These are phyloP conservation scores for Chlorella sp. DNA, from an alignment of 139 green algal genomes.

Conservation along the genomic window DNA sequence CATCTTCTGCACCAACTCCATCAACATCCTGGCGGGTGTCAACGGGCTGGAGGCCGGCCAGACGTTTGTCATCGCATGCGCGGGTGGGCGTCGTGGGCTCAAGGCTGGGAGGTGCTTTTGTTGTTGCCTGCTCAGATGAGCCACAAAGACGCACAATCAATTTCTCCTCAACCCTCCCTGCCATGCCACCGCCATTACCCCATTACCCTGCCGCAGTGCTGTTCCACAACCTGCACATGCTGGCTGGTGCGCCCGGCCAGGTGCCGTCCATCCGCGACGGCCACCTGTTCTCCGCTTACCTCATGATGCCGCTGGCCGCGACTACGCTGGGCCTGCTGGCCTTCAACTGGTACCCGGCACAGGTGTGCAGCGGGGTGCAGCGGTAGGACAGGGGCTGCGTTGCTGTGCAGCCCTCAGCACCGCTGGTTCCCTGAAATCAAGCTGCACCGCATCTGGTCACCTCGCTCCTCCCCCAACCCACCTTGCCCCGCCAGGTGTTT, in stretches of 20 bases:
- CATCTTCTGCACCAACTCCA: slow-evolving; percentile 98
- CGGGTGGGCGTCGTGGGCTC: neutral
- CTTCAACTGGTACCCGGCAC: slow-evolving; percentile 90
- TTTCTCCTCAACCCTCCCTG: too few species aligned
- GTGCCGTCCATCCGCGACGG: slow-evolving; percentile 67
- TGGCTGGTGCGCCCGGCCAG: slow-evolving; percentile 43
- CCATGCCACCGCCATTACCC: too few species aligned
- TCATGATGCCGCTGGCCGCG: slow-evolving; percentile 90
- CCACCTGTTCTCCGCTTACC: slow-evolving; percentile 96
- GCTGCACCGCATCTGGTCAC: neutral
- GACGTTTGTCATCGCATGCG: slow-evolving; percentile 91
- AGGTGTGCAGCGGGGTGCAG: neutral
- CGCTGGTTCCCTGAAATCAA: too few species aligned
- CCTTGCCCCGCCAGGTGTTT: slow-evolving; percentile 77
- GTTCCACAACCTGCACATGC: slow-evolving; percentile 80
- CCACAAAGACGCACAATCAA: too few species aligned
- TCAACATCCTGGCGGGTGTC: slow-evolving; percentile 98
- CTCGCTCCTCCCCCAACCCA: slow-evolving; percentile 1
- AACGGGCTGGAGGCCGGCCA: slow-evolving; percentile 98
- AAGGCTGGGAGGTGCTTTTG: too few species aligned
- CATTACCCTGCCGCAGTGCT: slow-evolving; percentile 66
- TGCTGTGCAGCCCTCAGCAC: too few species aligned
- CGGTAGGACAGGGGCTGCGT: too few species aligned
- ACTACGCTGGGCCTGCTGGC: slow-evolving; percentile 88
- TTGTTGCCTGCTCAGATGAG: too few species aligned